Percentiles rank a stretch among this genome's conserved stretches.
Conservation (phyloP, 495 filamentous ascomycete genomes). For the Hypoxylon lenormandii region DNA sequence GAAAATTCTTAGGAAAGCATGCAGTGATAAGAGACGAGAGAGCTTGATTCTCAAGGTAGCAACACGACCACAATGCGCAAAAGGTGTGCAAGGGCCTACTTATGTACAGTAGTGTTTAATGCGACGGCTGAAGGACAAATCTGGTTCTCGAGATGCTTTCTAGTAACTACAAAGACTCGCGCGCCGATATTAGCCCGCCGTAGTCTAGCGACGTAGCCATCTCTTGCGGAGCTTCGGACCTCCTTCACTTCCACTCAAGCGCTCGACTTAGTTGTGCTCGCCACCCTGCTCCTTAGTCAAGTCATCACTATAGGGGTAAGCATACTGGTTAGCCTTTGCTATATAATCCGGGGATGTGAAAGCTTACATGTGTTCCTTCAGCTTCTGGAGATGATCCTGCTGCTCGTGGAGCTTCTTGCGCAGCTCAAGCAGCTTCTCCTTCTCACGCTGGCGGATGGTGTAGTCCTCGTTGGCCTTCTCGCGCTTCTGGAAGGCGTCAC, state of each 20-base stretch:
- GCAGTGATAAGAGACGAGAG: constrained; percentile 38
- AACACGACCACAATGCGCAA: constrained; percentile 30
- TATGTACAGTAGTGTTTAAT: constrained; percentile 51
- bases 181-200: constrained; percentile 17
- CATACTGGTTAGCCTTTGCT: constrained; percentile 39
- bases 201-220: background rate
- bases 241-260: constrained; percentile 25
- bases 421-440: constrained; percentile 80
- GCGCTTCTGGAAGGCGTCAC: constrained; percentile 89
- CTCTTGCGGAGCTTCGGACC: constrained; percentile 8
- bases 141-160: constrained; percentile 15
- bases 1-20: constrained; percentile 17
- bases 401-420: constrained; percentile 83
- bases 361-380: constrained; percentile 84
- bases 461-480: constrained; percentile 87
- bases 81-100: constrained; percentile 27
- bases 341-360: background rate
- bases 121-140: constrained; percentile 37
- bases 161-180: constrained; percentile 32
- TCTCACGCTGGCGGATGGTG: constrained; percentile 85
- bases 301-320: constrained; percentile 67
- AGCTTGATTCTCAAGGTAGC: constrained; percentile 40
- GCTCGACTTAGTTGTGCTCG: constrained; percentile 74
- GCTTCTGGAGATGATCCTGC: constrained; percentile 81
- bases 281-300: constrained; percentile 75